Evolutionary conservation across 257 asterid species (phyloP), one percentile per base, ranked within the genome.

Genomic region (Scutellaria minor): DNA sequence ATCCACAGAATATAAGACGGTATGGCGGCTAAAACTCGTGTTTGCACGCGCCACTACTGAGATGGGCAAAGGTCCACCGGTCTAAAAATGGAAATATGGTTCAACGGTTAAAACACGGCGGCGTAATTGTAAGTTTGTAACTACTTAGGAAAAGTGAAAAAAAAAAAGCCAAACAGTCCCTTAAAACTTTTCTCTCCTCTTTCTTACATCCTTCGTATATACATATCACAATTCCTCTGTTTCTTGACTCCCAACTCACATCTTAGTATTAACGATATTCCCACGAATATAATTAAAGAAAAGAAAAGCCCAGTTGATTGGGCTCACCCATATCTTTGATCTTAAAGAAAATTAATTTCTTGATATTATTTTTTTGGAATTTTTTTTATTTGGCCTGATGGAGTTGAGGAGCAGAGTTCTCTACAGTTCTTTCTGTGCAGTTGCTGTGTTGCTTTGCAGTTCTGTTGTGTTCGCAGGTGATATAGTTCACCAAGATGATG

Each of bases 401-500:
- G 85, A 80, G 87, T 57, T 80, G 69, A 84, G 76, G 78, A 81
- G 60, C 75, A 72, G 82, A 70, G 81, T 79, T 67, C 4, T 79
- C 76, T 71, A 78, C 79, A 68, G 79, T 84, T 68, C 18, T 67
- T 80, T 73, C 73, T 71, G 73, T 77, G 78, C 79, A 37, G 82
- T 78, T 73, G 52, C 80, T 67, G 85, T 79, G 79, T 67, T 86
- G 69, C 61, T 85, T 58, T 77, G 75, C 80, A 59, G 82, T 73
- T 78, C 80, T 61, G 64, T 37, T 50, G 96, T 86, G 12, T 80
- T 77, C 79, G 97, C 88, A 10, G 96, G 97, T 52, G 98, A 93
- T 75, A 93, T 90, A 35, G 96, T 93, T 73, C 98, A 90, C 80
- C 92, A 81, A 52, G 98, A 90, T 81, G 90, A 90, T 78, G 57